Conservation (phyloP, 31 red algal genomes). For the Odonthalia washingtoniensis region DNA sequence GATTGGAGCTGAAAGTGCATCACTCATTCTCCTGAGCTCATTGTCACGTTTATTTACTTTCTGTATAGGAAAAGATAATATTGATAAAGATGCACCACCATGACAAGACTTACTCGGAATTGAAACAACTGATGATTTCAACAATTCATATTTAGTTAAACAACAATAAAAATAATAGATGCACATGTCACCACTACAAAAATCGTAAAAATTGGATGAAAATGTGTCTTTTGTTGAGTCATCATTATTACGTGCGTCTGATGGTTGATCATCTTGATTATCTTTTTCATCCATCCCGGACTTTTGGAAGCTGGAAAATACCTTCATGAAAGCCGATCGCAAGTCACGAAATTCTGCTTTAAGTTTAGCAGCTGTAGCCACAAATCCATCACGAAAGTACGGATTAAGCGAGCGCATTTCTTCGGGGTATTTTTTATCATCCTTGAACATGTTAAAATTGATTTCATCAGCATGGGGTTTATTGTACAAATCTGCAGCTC, state of each 20-base stretch:
- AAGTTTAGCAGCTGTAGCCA: not conserved
- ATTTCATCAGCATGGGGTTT: not conserved
- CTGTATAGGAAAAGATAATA: not conserved
- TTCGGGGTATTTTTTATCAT: not conserved
- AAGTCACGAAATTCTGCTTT: not conserved
- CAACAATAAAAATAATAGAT: slow-evolving; percentile 1
- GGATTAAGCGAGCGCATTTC: not conserved
- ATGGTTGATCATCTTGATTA: not conserved
- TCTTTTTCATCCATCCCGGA: not conserved
- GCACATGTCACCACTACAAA: not conserved
- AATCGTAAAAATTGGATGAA: not conserved
- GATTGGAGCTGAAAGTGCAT: not conserved
- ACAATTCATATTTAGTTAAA: not conserved
- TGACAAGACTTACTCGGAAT: not conserved
- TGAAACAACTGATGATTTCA: not conserved
- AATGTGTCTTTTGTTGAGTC: not conserved
- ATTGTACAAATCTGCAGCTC: not conserved
- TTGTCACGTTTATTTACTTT: not conserved
- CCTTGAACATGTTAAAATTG: not conserved
- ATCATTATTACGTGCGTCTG: not conserved
- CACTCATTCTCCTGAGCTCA: not conserved
- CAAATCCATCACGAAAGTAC: not conserved
- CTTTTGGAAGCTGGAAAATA: not conserved
- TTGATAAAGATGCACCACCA: not conserved
- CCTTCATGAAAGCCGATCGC: not conserved